Base-by-base conservation (phyloP, 2,329 filamentous ascomycete species). In the Corniculantispora saksenae region DNA sequence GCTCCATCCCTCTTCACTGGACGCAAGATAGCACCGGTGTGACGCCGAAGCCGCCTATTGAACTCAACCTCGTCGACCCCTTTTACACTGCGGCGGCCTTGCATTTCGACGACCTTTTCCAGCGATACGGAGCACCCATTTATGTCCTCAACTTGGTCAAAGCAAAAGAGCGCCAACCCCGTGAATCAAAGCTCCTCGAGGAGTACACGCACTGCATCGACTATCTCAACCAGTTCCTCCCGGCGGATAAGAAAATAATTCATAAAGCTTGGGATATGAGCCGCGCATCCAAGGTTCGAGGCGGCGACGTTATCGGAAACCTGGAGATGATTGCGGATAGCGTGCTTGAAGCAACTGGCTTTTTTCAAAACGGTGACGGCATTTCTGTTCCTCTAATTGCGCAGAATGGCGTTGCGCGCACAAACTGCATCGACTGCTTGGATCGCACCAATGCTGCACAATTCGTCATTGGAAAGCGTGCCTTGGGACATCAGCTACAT, bases 181-280 rank as follows among this genome's bases (percentile, higher is more conserved):
- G 96, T 74, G 95, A 99, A 77, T 96, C 93, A 2, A 97, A 97
- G 74, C 82, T 99, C 7, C 81, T 98, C 1, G 84, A 89, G 43
- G 94, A 97, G 75, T 98, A 93, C 74, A 93, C 93, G 4, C 87
- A 91, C 69, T 93, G 93, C 6, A 90, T 98, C 68, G 86, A 89
- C 50, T 99, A 99, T 71, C 87, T 99, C 56, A 99, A 98, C 70
- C 94, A 98, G 74, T 97, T 96, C 66, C 82, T 99, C 2, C 94
- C 95, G 0, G 79, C 84, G 2, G 89, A 89, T 64, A 92, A 94
- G 73, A 93, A 92, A 74, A 97, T 99, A 60, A 87, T 94, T 12
- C 94, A 99, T 76, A 93, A 95, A 71, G 93, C 94, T 3, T 99
- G 95, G 88, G 95, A 99, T 75, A 99, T 99, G 95, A 97, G 94